Evolutionary conservation across 331 rosid species (phyloP), one percentile per base, ranked within the genome.

Genomic region (Quercus lobata): DNA sequence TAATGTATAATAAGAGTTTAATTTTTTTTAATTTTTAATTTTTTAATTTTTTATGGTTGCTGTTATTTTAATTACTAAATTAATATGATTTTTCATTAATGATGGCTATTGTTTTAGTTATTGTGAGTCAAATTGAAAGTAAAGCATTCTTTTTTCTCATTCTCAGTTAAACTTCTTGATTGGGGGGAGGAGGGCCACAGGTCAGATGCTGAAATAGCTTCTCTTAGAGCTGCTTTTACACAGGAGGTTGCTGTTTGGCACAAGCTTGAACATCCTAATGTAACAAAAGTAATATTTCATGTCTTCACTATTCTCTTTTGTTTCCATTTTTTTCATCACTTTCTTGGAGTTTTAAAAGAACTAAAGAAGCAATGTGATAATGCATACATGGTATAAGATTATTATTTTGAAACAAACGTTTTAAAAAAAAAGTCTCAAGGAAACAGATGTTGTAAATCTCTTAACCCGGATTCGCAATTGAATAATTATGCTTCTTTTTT

Each of bases 101-200:
- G 53, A 60, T 34, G 54, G 29, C 79, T 81, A 49, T 41, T 41
- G 46, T 41, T 41, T 8, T 41, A 41, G 46, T 41, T 41, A 41
- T 41, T 77, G 68, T 37, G 41, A 75, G 75, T 57, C 71, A 86
- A 72, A 49, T 68, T 72, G 62, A 69, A 82, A 78, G 55, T 62
- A 49, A 72, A 53, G 61, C 21, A 34, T 71, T 88, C 66, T 19
- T 75, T 80, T 80, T 84, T 76, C 63, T 62, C 83, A 78, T 85
- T 80, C 49, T 81, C 92, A 96, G 99, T 93, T 76, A 96, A 96
- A 83, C 97, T 96, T 79, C 97, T 96, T 79, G 99, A 96, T 76
- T 96, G 99, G 99, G 99, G 99, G 37, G 99, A 96, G 89, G 99
- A 93, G 81, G 98, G 96, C 29, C 99, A 96, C 71, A 88, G 99